A percentile compares a stretch with the other conserved stretches of the same genome.
Evolutionary conservation across 2,329 filamentous ascomycete genomes (phyloP).

Genomic region (Phialophora verrucosa): DNA sequence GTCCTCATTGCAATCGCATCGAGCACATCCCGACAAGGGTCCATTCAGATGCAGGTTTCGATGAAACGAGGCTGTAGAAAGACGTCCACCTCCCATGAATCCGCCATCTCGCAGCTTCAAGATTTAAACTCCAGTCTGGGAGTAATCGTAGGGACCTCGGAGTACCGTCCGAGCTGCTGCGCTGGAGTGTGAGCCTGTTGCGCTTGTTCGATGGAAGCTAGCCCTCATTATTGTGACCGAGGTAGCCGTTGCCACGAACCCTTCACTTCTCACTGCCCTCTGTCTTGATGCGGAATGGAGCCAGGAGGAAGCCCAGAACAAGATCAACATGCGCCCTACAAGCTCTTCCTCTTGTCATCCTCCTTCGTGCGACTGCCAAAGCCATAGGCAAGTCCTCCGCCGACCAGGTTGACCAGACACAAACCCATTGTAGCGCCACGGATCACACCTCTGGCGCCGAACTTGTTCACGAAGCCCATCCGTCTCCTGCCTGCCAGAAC

Average conservation of each 20-base stretch:
- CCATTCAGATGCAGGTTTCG: neutral
- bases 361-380: slow-evolving; percentile 51
- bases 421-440: slow-evolving; percentile 54
- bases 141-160: neutral
- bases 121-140: neutral
- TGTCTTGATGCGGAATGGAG: neutral
- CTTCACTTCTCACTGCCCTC: neutral
- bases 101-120: no score
- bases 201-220: neutral
- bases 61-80: neutral
- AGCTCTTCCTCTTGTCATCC: slow-evolving; percentile 36
- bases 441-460: slow-evolving; percentile 52
- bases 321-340: neutral
- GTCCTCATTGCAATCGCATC: neutral
- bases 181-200: neutral
- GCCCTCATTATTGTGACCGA: neutral
- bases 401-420: slow-evolving; percentile 53
- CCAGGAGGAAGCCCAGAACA: neutral
- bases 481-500: slow-evolving; percentile 65
- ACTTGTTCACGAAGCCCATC: slow-evolving; percentile 53
- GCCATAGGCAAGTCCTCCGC: slow-evolving; percentile 54
- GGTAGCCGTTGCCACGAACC: neutral
- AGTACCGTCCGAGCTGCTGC: neutral
- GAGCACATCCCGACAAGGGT: neutral
- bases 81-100: neutral